Evolutionary conservation across 352 stramenopile species (phyloP), one percentile per base, ranked within the genome.

Genomic region (Pythium pectinolyticum): DNA sequence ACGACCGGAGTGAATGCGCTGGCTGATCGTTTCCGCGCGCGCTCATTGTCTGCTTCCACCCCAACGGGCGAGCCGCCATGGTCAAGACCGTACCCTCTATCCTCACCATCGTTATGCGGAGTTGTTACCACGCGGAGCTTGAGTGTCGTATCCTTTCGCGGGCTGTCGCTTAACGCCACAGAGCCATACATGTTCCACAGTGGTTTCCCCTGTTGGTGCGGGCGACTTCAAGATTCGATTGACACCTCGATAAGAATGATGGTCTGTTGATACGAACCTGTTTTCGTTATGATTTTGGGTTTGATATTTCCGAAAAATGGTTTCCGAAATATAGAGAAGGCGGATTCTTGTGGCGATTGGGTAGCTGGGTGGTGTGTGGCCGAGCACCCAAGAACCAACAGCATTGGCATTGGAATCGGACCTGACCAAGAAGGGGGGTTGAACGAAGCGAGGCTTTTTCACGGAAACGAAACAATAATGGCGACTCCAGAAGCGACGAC

Each of bases 1-100:
- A 78, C 73, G 11, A 84, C 75, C 9, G 77, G 77, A 39, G 76
- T 59, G 56, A 82, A 78, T 25, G 73, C 71, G 59, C 74, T 73
- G 31, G 49, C 47, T 31, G 55, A 55, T 8, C 50, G 51, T 12
- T 63, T 58, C 5, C 49, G 62, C 32, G 53, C 52, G 2, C 65
- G 54, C 43, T 66, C 54, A n/a, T 71, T 40, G 46, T 73, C 63
- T 3, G 63, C 50, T 17, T 72, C 58, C n/a, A 72, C 58, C 15
- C 46, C 65, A 41, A 58, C 59, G 40, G 58, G 61, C 22, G 49
- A 61, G 15, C 49, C 62, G 10, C 43, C 34, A 14, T 35, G 32
- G 43, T 24, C 27, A 20, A 12, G 32, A 22, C 12, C 7, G 20
- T 57, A 14, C 14, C 30, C 39, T 41, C 20, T 41, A 43, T 34